Percentiles rank a stretch among this genome's conserved stretches.
Conservation (phyloP, 768 basidiomycete genomes). For the Lactarius evosmus region DNA sequence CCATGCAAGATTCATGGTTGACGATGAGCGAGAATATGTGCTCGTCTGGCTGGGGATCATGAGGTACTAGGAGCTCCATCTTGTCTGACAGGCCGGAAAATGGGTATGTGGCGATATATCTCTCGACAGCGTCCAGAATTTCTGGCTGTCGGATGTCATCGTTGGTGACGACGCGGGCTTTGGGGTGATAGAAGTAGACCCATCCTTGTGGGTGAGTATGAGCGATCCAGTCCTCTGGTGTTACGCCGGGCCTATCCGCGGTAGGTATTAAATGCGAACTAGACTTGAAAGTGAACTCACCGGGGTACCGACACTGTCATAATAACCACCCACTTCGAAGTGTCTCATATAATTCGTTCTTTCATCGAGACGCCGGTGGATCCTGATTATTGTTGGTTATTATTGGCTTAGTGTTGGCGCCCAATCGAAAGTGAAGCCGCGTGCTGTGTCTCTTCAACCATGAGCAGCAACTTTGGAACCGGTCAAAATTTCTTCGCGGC, state of each 20-base stretch:
- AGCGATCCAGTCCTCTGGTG: slow-evolving; percentile 9
- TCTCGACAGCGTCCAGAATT: slow-evolving; percentile 34
- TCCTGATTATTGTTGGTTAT: background rate
- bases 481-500: slow-evolving; percentile 14
- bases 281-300: slow-evolving; percentile 1
- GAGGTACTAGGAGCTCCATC: slow-evolving; percentile 45
- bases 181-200: slow-evolving; percentile 47
- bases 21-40: slow-evolving; percentile 40
- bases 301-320: slow-evolving; percentile 5
- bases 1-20: slow-evolving; percentile 48
- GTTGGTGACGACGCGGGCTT: slow-evolving; percentile 44
- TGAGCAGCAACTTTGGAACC: slow-evolving; percentile 25
- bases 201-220: slow-evolving; percentile 49
- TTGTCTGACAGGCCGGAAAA: slow-evolving; percentile 37
- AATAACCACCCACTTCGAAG: background rate
- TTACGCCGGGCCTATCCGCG: slow-evolving; percentile 2
- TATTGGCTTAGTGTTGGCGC: background rate
- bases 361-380: background rate
- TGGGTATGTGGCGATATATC: slow-evolving; percentile 34
- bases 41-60: slow-evolving; percentile 29
- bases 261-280: background rate
- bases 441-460: slow-evolving; percentile 8
- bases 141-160: slow-evolving; percentile 47
- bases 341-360: background rate
- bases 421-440: background rate